Evolutionary conservation across 2,329 filamentous ascomycete genomes (phyloP).

Genomic region (Trichoderma aggressivum): DNA sequence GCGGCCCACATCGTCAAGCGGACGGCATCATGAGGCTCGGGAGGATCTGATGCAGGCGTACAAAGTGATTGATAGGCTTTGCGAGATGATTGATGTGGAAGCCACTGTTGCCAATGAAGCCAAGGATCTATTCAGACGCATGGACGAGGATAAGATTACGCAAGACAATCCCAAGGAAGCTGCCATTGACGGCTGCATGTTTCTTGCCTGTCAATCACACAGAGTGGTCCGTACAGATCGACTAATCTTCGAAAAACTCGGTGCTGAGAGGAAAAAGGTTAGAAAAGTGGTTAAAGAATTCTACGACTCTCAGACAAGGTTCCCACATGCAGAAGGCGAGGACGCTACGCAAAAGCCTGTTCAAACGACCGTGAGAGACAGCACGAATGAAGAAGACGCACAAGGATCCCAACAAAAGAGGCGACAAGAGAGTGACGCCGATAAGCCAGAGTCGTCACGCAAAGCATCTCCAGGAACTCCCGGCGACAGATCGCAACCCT

Average conservation of each 20-base stretch:
- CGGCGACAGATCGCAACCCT: background rate
- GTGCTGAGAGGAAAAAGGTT: background rate
- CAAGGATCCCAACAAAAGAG: background rate
- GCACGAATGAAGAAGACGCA: background rate
- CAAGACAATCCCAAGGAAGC: rapidly evolving
- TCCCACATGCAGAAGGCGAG: background rate
- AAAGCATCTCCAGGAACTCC: background rate
- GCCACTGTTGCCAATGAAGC: background rate
- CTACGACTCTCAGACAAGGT: background rate
- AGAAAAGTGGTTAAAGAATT: background rate
- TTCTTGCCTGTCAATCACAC: background rate
- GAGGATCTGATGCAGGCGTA: background rate
- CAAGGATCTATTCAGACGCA: background rate
- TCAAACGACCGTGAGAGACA: background rate
- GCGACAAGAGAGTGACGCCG: background rate
- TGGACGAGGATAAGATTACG: background rate
- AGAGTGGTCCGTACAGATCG: background rate
- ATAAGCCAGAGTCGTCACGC: background rate
- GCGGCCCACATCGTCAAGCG: background rate
- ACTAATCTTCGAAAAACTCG: background rate
- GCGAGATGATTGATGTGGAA: background rate
- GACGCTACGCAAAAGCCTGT: background rate
- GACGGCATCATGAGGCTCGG: background rate
- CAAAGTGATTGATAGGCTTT: background rate
- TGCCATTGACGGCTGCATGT: background rate